phyloP scores from a whole-genome alignment of 1,139 yeast genomes.

The Magnusiomyces paraingens region DNA sequence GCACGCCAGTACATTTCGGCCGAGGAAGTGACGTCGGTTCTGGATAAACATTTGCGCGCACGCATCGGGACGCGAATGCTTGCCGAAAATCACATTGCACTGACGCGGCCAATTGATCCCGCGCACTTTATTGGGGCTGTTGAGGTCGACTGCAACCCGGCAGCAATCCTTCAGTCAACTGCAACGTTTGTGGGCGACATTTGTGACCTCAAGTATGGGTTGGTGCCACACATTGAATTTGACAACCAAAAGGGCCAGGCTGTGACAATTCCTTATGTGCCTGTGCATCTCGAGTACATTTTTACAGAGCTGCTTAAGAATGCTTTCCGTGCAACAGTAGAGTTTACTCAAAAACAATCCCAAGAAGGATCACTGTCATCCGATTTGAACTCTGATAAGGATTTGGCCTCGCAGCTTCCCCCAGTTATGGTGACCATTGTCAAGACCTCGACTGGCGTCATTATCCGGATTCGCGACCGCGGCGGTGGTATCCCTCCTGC shows the following conservation, averaged over 20 bases:
- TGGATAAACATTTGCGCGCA: conserved; percentile 75
- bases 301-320: conserved; percentile 83
- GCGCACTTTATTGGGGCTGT: conserved; percentile 62
- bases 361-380: neutral
- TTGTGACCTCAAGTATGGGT: conserved; percentile 75
- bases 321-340: conserved; percentile 80
- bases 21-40: conserved; percentile 49
- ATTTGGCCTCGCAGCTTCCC: conserved; percentile 32
- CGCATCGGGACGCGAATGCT: conserved; percentile 78
- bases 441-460: conserved; percentile 40
- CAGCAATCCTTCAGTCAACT: conserved; percentile 53
- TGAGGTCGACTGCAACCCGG: conserved; percentile 54
- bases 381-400: neutral
- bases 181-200: conserved; percentile 76
- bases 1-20: conserved; percentile 49
- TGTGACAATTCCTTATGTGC: conserved; percentile 65
- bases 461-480: conserved; percentile 67
- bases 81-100: conserved; percentile 74
- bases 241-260: conserved; percentile 41
- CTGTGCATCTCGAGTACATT: conserved; percentile 80
- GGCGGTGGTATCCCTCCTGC: conserved; percentile 83
- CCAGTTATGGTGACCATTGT: conserved; percentile 70
- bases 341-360: conserved; percentile 35
- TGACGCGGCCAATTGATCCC: conserved; percentile 42
- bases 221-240: conserved; percentile 53